Evolutionary conservation across 1,139 yeast species (phyloP).

Genomic region (Kodamaea sp.): DNA sequence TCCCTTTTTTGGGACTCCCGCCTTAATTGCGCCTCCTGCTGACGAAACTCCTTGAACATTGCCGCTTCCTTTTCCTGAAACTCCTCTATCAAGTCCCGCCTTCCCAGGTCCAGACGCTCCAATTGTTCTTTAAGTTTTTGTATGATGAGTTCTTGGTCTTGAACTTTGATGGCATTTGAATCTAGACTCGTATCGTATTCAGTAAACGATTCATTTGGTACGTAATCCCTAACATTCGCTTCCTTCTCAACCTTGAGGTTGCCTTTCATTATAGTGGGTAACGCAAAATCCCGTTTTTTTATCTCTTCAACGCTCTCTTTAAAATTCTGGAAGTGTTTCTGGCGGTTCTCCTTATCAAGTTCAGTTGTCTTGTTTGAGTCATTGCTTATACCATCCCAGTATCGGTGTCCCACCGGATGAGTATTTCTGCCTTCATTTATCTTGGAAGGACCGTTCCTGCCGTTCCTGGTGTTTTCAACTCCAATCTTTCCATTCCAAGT

Average conservation of each 20-base stretch:
- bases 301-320: slow-evolving; percentile 16
- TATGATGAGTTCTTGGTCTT: slow-evolving; percentile 1
- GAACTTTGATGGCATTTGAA: neutral
- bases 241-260: neutral
- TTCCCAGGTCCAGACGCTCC: slow-evolving; percentile 8
- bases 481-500: too few species aligned
- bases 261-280: slow-evolving; percentile 9
- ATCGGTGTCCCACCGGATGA: too few species aligned
- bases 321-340: slow-evolving; percentile 11
- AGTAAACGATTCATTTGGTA: neutral
- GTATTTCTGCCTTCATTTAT: too few species aligned
- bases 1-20: slow-evolving; percentile 4
- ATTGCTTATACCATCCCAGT: too few species aligned
- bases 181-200: neutral
- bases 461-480: neutral
- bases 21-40: slow-evolving; percentile 4
- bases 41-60: slow-evolving; percentile 8
- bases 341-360: slow-evolving; percentile 11
- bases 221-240: neutral
- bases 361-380: neutral
- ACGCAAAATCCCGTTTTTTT: slow-evolving; percentile 13
- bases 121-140: slow-evolving; percentile 8
- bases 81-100: slow-evolving; percentile 16
- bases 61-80: slow-evolving; percentile 15
- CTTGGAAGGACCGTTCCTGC: neutral